Percentiles rank a stretch among this genome's conserved stretches.
phyloP scores from a whole-genome alignment of 495 filamentous ascomycete genomes.

The Choiromyces venosus region DNA sequence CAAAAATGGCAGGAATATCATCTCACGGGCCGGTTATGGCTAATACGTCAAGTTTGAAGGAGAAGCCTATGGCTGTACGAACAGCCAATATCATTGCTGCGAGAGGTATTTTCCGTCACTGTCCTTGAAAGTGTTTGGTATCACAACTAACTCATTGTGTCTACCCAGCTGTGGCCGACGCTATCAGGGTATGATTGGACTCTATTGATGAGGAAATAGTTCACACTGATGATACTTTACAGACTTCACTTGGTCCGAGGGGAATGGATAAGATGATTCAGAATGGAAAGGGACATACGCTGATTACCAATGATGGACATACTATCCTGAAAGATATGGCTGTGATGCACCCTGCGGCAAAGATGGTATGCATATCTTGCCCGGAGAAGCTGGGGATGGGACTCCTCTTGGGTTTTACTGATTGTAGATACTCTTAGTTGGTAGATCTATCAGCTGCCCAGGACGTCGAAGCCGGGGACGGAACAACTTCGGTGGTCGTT shows the following conservation, averaged over 20 bases:
- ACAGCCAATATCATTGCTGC: slow-evolving; percentile 94
- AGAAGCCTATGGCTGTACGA: slow-evolving; percentile 95
- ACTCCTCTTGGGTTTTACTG: slow-evolving; percentile 16
- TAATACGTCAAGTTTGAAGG: slow-evolving; percentile 53
- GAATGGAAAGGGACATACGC: slow-evolving; percentile 90
- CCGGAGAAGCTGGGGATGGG: neutral
- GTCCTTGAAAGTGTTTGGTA: neutral
- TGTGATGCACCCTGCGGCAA: slow-evolving; percentile 95
- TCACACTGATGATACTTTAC: slow-evolving; percentile 42
- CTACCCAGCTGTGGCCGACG: slow-evolving; percentile 74
- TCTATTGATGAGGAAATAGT: slow-evolving; percentile 41
- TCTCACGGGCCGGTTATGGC: slow-evolving; percentile 23
- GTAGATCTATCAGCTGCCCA: slow-evolving; percentile 95
- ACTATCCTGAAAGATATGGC: slow-evolving; percentile 98
- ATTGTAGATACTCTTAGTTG: slow-evolving; percentile 46
- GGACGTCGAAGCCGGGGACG: slow-evolving; percentile 97
- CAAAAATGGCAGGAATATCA: slow-evolving; percentile 27
- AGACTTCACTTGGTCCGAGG: slow-evolving; percentile 60
- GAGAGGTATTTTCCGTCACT: slow-evolving; percentile 58
- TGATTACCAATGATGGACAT: slow-evolving; percentile 98
- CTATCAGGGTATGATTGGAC: slow-evolving; percentile 67
- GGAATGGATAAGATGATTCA: slow-evolving; percentile 99
- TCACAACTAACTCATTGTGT: slow-evolving; percentile 43
- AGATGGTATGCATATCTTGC: slow-evolving; percentile 56
- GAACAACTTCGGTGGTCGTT: slow-evolving; percentile 96